Base-by-base conservation (phyloP, 495 filamentous ascomycete genomes). In the Chaetomium fimeti region DNA sequence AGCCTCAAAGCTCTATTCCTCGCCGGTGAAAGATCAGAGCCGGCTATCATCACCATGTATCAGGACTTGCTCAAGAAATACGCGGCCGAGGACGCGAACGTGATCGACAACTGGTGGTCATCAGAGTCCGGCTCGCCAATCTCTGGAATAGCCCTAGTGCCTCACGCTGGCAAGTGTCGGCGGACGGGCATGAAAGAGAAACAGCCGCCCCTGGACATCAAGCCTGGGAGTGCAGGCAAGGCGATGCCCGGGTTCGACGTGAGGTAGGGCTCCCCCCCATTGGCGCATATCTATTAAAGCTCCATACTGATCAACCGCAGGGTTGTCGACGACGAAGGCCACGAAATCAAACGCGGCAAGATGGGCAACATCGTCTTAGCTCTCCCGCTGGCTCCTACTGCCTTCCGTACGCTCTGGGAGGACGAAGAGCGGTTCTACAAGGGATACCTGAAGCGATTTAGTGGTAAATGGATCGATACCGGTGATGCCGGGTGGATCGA, bases 51-150 rank as follows among this genome's bases (percentile, higher is more conserved):
- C 3, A 83, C 81, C 12, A 85, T 89, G 72, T 97, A 92, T 63
- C 88, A 92, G 68, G 78, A 85, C 7, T 81, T 95, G 1, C 78
- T 96, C 3, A 68, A 77, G 13, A 78, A 82, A 58, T 86, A 91
- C 66, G 88, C 84, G 43, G 84, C 86, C 0, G 77, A 76, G 1
- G 82, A 83, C 32, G 86, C 91, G 0, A 77, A 83, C 29, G 90
- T 97, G 18, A 81, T 96, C 57, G 93, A 97, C 73, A 96, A 97
- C 71, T 97, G 93, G 93, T 97, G 93, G 93, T 93, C 90, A 4
- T 93, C 91, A 1, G 93, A 97, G 75, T 91, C 89, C 1, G 93
- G 93, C 9, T 91, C 89, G 5, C 93, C 93, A 7, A 97, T 97
- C 64, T 88, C 92, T 0, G 92, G 91, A 1, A 78, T 96, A 28